Evolutionary conservation across 164 flowering plant species (phyloP).

Genomic region (Magnolia changhungtana): DNA sequence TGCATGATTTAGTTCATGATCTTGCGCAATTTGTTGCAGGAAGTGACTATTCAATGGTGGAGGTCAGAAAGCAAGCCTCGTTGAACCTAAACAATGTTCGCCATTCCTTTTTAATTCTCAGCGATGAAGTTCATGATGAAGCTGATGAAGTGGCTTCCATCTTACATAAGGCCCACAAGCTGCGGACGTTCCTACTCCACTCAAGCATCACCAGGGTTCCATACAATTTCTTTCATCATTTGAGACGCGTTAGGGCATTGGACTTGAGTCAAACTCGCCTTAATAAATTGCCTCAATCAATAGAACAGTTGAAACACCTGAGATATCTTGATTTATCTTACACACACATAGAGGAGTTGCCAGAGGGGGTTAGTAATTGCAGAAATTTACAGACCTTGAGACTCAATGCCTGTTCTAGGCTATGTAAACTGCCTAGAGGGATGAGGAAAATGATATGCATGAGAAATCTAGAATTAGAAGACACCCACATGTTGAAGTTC

Average conservation of each 20-base stretch:
- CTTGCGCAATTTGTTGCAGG: constrained; percentile 1
- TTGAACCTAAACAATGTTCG: not conserved
- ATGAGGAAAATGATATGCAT: constrained; percentile 1
- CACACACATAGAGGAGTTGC: not conserved
- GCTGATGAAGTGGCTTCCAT: not conserved
- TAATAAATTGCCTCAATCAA: not conserved
- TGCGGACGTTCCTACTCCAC: not conserved
- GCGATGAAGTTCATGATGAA: not conserved
- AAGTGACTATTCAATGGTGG: not conserved
- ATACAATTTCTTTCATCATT: not conserved
- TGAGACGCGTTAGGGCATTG: too few relatives aligned
- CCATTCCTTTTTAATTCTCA: not conserved
- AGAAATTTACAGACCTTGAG: not conserved
- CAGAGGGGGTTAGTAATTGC: not conserved
- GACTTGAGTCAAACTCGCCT: not conserved
- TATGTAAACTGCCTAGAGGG: not conserved
- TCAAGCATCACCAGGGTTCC: not conserved
- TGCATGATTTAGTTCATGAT: constrained; percentile 13
- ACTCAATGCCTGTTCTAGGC: not conserved
- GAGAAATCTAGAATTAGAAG: constrained; percentile 3
- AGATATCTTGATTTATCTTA: constrained; percentile 4
- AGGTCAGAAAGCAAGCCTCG: too few relatives aligned
- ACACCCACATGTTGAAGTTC: not conserved
- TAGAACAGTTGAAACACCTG: constrained; percentile 6
- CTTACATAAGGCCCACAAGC: too few relatives aligned